Base-by-base conservation (phyloP, 2,329 filamentous ascomycete genomes). In the Emmonsiellopsis sp. region DNA sequence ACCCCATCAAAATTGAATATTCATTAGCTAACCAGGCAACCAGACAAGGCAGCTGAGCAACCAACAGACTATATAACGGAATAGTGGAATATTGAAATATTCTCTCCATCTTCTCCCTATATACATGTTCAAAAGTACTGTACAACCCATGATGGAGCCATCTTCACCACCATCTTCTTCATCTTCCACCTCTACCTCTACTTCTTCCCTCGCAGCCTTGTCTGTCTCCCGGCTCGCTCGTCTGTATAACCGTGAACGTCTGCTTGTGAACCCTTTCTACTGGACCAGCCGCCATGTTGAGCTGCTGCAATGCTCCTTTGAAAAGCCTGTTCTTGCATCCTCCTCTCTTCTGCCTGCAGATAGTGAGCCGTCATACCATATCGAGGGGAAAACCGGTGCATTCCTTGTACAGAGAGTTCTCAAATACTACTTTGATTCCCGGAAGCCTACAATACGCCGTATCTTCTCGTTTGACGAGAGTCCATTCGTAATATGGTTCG, bases 261-360 rank as follows among this genome's bases (percentile, higher is more conserved):
- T 53, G 2, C 16, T 53, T 9, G 40, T 50, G 26, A 32, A 50
- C 2, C 52, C 52, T 54, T 20, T 50, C 6, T 7, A 16, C 6
- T 54, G 47, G 46, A 54, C 52, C 10, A 32, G 30, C 30, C 46
- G 52, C 40, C 52, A 54, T 45, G 30, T 54, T 13, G 52, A 50
- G 46, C 47, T 54, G 11, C 32, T 54, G 8, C 52, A 50, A 50
- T 54, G 46, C 37, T 50, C 13, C 43, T 54, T 54, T 20, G 52
- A 54, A 40, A 31, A 44, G n/a, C 52, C 42, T 8, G 10, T 13
- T 6, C 42, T 10, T 11, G 34, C 34, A 11, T n/a, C n/a, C n/a
- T 11, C 44, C 44, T 46, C 16, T 46, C 9, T 26, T 26, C 37
- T 30, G 41, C 46, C 40, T n/a, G 11, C 37, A 44, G 20, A 9